A percentile compares a stretch with the other conserved stretches of the same genome.
These are phyloP conservation scores for Penicillium hordei DNA, from an alignment of 2,329 filamentous ascomycete genomes.

Conservation along the genomic window DNA sequence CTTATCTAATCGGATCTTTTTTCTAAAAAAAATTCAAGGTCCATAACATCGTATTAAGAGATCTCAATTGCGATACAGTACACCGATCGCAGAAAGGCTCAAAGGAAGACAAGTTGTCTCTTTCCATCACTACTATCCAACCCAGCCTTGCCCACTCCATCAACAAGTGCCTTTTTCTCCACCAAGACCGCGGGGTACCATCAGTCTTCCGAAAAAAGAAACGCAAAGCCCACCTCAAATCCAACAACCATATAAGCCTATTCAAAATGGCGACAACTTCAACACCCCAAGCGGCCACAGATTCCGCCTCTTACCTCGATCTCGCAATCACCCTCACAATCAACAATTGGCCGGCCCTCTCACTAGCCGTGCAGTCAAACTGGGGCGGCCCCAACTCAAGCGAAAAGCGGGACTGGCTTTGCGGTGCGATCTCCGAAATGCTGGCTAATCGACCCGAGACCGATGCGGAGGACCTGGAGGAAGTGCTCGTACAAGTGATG, in stretches of 20 bases:
- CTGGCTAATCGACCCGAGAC: slow-evolving; percentile 63
- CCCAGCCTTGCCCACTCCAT: not conserved
- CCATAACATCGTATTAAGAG: not conserved
- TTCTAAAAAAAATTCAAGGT: not conserved
- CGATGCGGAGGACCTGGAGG: slow-evolving; percentile 77
- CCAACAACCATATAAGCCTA: slow-evolving; percentile 1
- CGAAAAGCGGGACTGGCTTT: slow-evolving; percentile 97
- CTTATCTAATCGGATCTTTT: slow-evolving; percentile 13
- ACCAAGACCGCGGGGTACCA: slow-evolving; percentile 16
- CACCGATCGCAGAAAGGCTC: not conserved
- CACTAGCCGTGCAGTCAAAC: slow-evolving; percentile 78
- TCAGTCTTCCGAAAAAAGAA: not conserved
- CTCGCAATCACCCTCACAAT: slow-evolving; percentile 81
- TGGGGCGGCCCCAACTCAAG: slow-evolving; percentile 81
- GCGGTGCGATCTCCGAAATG: slow-evolving; percentile 79
- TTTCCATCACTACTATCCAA: not conserved
- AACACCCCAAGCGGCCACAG: slow-evolving; percentile 42
- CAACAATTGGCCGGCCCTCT: slow-evolving; percentile 83
- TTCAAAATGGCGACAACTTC: slow-evolving; percentile 23
- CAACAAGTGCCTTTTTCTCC: not conserved
- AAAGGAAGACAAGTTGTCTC: not conserved
- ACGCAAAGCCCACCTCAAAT: not conserved
- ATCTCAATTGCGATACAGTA: slow-evolving; percentile 1
- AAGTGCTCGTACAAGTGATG: slow-evolving; percentile 84
- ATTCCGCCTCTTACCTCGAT: slow-evolving; percentile 70